phyloP scores from a whole-genome alignment of 2,329 filamentous ascomycete species.

The Onygenales sp. region DNA sequence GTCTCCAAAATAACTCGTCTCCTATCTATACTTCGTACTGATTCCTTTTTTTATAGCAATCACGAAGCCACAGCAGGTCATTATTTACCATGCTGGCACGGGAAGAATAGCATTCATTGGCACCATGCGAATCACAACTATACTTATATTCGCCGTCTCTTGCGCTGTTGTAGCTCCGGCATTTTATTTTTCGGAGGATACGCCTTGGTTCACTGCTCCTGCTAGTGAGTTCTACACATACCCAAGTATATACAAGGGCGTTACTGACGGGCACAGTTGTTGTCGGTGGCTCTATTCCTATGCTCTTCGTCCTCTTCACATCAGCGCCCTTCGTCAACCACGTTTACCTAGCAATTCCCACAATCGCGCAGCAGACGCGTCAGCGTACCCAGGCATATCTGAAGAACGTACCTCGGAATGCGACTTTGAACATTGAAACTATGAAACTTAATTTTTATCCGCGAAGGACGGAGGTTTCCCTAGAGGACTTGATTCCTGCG shows the following conservation, averaged over 20 bases:
- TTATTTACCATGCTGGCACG: slow-evolving; percentile 69
- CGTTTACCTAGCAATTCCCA: slow-evolving; percentile 60
- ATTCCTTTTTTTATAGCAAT: slow-evolving; percentile 17
- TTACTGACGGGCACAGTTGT: slow-evolving; percentile 36
- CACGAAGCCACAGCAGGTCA: slow-evolving; percentile 35
- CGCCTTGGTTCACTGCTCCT: slow-evolving; percentile 33
- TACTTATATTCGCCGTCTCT: slow-evolving; percentile 61
- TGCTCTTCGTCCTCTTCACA: slow-evolving; percentile 54
- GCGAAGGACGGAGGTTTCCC: slow-evolving; percentile 29
- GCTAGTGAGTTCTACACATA: slow-evolving; percentile 23
- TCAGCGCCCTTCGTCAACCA: slow-evolving; percentile 63
- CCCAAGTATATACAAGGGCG: not conserved
- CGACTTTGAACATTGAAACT: slow-evolving; percentile 35
- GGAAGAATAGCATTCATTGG: slow-evolving; percentile 58
- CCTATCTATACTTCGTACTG: slow-evolving; percentile 6
- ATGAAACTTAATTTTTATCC: slow-evolving; percentile 37
- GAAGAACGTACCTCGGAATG: slow-evolving; percentile 34
- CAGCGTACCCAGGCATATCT: slow-evolving; percentile 35
- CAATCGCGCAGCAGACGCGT: slow-evolving; percentile 53
- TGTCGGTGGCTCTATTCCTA: slow-evolving; percentile 53
- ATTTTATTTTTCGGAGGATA: slow-evolving; percentile 36
- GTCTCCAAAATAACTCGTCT: not conserved
- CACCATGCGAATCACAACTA: slow-evolving; percentile 59
- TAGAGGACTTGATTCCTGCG: slow-evolving; percentile 32
- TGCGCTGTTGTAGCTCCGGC: slow-evolving; percentile 53